Evolutionary conservation across 2,329 filamentous ascomycete species (phyloP), one percentile per base, ranked within the genome.

Genomic region (Metarhizium brunneum): DNA sequence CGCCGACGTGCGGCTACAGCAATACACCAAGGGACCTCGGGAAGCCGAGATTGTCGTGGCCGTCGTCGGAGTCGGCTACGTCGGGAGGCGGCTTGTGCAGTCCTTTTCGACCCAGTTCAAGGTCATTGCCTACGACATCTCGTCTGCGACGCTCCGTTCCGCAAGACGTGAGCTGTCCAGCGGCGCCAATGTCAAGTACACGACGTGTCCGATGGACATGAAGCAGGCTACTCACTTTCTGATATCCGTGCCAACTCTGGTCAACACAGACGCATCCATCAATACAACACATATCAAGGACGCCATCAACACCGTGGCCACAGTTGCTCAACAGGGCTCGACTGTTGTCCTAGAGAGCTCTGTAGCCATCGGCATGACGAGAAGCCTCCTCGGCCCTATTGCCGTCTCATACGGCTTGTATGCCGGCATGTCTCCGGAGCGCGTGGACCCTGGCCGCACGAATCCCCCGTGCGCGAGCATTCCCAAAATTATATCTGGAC

Each of bases 291-390:
- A 73, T 59, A 65, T 81, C 6, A 63, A 67, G 18, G 73, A 67
- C 50, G 77, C 78, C 1, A 64, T 81, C 29, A 61, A 60, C 14
- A 70, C 70, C 4, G 73, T 80, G 10, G 64, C 66, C 2, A 62
- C 61, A 13, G 67, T 77, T 47, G 77, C 73, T 6, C 68, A 72
- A 1, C 68, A 64, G 3, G 77, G 77, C 4, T 71, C 73, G 0
- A 75, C 73, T 6, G 71, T 81, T 4, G 75, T 81, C 30, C 72
- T 82, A 30, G 79, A 82, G 60, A 78, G 75, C 58, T 79, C 76
- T 1, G 78, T 82, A 18, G 74, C 77, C 8, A 74, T 82, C 10
- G 79, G 79, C 25, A 81, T 78, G 74, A 81, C 79, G 0, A 70
- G 79, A 16, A 59, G 71, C 43, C 69, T 82, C 4, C 72, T 81